A percentile compares a stretch with the other conserved stretches of the same genome.
Evolutionary conservation across 441 rosid species (phyloP).

Genomic region (Biscutella laevigata): DNA sequence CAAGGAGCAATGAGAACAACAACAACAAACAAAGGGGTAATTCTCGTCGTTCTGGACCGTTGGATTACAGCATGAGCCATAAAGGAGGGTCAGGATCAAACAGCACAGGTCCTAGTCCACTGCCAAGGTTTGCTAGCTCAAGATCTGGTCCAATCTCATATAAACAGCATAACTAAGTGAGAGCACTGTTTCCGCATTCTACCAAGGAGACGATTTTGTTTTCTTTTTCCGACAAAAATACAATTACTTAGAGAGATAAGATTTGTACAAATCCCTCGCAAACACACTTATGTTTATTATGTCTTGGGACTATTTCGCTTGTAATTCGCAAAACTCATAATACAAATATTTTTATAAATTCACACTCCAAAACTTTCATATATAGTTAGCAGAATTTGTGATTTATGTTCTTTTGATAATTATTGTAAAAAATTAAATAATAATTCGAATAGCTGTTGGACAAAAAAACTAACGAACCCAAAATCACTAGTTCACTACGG

Average conservation of each 20-base stretch:
- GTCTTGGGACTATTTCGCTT: not conserved
- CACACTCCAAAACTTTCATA: not conserved
- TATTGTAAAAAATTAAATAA: not conserved
- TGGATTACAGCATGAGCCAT: constrained; percentile 80
- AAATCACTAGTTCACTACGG: not conserved
- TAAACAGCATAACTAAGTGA: constrained; percentile 42
- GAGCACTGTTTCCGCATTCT: constrained; percentile 1
- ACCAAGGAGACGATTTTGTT: not conserved
- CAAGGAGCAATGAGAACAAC: constrained; percentile 36
- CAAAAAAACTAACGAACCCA: not conserved
- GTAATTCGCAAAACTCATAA: constrained; percentile 4
- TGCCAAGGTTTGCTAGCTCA: constrained; percentile 90
- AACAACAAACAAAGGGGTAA: constrained; percentile 37
- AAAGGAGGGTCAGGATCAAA: constrained; percentile 65
- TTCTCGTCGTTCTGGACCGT: constrained; percentile 84
- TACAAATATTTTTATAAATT: not conserved
- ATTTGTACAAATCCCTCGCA: constrained; percentile 18
- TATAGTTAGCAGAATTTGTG: too few species aligned
- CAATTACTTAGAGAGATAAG: constrained; percentile 12
- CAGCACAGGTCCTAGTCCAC: constrained; percentile 76
- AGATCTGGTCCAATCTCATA: constrained; percentile 92
- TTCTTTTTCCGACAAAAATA: not conserved
- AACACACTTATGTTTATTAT: constrained; percentile 4
- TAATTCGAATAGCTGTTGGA: not conserved
- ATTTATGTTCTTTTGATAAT: too few species aligned